A percentile compares a stretch with the other conserved stretches of the same genome.
phyloP scores from a whole-genome alignment of 176 grass and related monocot genomes.

The Zea mays region DNA sequence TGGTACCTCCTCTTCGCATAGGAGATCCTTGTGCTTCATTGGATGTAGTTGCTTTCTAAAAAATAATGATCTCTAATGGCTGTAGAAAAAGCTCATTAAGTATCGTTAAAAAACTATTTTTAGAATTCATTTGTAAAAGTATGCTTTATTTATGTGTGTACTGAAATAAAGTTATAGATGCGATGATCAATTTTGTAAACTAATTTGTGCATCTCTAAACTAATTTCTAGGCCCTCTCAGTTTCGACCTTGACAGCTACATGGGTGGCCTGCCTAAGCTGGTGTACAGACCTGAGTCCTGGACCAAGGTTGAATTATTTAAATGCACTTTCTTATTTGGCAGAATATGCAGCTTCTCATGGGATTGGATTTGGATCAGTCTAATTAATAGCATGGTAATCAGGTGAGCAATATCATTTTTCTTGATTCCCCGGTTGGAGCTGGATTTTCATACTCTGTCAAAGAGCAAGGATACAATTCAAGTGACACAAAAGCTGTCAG shows the following conservation, averaged over 20 bases:
- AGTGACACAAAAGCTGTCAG: conserved; percentile 45
- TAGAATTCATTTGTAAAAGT: not conserved
- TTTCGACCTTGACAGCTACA: conserved; percentile 37
- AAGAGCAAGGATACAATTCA: conserved; percentile 24
- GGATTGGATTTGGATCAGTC: not conserved
- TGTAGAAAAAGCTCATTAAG: no score
- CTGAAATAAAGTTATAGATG: not conserved
- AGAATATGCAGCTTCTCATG: not conserved
- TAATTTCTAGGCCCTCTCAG: conserved; percentile 53
- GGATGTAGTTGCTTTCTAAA: no score
- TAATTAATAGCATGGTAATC: not conserved
- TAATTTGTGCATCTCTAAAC: not conserved
- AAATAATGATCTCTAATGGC: not conserved
- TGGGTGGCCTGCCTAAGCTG: conserved; percentile 49
- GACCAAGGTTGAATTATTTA: conserved; percentile 41
- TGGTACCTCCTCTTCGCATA: not conserved
- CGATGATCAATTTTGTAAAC: not conserved
- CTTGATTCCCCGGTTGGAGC: conserved; percentile 63
- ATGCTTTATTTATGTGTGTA: not conserved
- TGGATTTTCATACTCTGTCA: conserved; percentile 64
- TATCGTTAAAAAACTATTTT: not conserved
- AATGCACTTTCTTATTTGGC: not conserved
- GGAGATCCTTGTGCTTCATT: not conserved
- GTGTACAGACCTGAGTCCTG: conserved; percentile 49
- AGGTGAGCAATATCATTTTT: conserved; percentile 71